Base-by-base conservation (phyloP, 225 moss, liverwort and hornwort genomes). In the Straminergon stramineum region DNA sequence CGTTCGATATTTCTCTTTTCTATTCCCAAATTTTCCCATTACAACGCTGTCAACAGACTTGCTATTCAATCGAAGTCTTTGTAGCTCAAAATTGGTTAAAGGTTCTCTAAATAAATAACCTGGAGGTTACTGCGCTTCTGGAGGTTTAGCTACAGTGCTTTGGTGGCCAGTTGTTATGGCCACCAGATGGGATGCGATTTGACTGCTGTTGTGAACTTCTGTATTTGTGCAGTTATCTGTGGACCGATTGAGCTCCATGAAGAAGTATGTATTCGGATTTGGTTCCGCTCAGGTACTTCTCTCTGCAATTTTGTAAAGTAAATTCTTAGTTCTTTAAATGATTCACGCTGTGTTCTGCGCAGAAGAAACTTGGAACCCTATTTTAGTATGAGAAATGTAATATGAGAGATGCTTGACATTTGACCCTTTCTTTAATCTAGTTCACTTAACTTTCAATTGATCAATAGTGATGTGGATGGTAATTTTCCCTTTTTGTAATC, bases 221-320 rank as follows among this genome's bases (percentile, higher is more conserved):
- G 70, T 52, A 37, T 69, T 64, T 87, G 34, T 95, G 84, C 95
- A 99, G 99, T 92, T 99, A 87, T 99, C 99, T 57, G 96, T 99
- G 51, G 99, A 99, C 77, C 93, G 99, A 92, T 90, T 99, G 91
- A 99, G 97, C 93, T 97, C 99, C 55, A 99, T 99, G 99, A 99
- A 97, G 95, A 99, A 99, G 80, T 99, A 99, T 85, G 99, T 99
- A 41, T 99, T 99, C 86, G 99, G 99, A 85, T 96, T 99, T 85
- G 99, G 99, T 89, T 95, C 97, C 77, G 94, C 96, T 58, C 99
- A 99, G 99, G 99, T 99, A 91, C 53, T 45, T 89, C 66, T 88
- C 66, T 84, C 55, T 81, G 27, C 35, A 75, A 62, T 69, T 39
- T 67, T 58, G 39, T 27, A 13, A 78, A 57, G 9, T 31, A 30